Evolutionary conservation across 805 yeast genomes (phyloP).

Genomic region (Scheffersomyces amazonensis): DNA sequence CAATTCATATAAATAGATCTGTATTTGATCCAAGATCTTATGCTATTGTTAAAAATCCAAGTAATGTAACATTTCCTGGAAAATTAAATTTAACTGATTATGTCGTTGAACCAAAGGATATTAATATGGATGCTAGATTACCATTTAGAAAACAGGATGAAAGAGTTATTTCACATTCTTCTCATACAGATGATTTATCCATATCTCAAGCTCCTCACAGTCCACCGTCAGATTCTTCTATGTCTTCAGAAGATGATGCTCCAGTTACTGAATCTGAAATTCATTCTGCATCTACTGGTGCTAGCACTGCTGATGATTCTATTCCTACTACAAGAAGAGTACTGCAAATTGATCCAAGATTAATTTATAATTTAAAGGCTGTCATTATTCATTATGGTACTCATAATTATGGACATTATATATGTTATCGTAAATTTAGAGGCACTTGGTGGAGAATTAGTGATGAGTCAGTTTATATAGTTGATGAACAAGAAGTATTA

Average conservation of each 20-base stretch:
- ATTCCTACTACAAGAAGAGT: background rate
- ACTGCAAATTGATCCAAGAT: conserved; percentile 28
- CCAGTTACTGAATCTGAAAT: background rate
- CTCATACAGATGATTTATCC: background rate
- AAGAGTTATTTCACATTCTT: background rate
- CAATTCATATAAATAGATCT: conserved; percentile 88
- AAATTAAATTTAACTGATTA: conserved; percentile 64
- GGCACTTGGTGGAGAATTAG: conserved; percentile 95
- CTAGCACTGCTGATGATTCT: conserved; percentile 2
- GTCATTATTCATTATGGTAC: conserved; percentile 93
- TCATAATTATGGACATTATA: conserved; percentile 96
- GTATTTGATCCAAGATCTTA: conserved; percentile 88
- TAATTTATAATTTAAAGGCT: conserved; percentile 72
- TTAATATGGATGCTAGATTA: conserved; percentile 75
- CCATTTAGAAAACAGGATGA: conserved; percentile 67
- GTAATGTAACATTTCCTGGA: conserved; percentile 75
- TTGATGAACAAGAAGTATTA: conserved; percentile 77
- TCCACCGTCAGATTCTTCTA: conserved; percentile 1
- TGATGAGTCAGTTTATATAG: conserved; percentile 83
- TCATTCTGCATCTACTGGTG: conserved; percentile 8
- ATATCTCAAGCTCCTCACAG: background rate
- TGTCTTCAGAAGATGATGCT: conserved; percentile 2
- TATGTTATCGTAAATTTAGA: conserved; percentile 76
- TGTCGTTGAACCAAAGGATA: conserved; percentile 65
- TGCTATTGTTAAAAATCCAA: conserved; percentile 77